Evolutionary conservation across 2,329 filamentous ascomycete species (phyloP).

Genomic region (Pestalotiopsis sp.): DNA sequence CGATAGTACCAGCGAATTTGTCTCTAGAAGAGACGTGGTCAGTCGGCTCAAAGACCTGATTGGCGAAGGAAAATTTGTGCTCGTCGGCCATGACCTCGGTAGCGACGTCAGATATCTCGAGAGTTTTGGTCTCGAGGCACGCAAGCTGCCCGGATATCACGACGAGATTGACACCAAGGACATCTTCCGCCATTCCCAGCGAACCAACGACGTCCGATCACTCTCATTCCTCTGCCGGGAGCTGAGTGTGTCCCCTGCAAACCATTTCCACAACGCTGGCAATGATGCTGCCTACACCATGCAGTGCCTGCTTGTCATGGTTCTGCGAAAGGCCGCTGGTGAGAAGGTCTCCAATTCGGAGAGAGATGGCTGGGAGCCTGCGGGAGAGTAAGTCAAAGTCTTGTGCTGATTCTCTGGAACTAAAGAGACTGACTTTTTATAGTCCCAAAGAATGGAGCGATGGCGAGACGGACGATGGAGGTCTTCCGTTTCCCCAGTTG

Average conservation of each 20-base stretch:
- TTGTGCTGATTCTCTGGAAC: neutral
- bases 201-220: conserved; percentile 53
- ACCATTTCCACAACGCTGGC: conserved; percentile 81
- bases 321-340: conserved; percentile 37
- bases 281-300: conserved; percentile 86
- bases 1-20: conserved; percentile 44
- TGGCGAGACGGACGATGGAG: conserved; percentile 32
- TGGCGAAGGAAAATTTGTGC: conserved; percentile 55
- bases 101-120: conserved; percentile 71
- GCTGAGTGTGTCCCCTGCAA: conserved; percentile 60
- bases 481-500: conserved; percentile 14
- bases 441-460: conserved; percentile 33
- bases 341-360: conserved; percentile 6
- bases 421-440: neutral
- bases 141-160: conserved; percentile 54
- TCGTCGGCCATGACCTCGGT: conserved; percentile 77
- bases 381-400: neutral
- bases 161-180: conserved; percentile 74
- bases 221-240: conserved; percentile 65
- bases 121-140: conserved; percentile 64
- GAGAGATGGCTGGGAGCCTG: neutral
- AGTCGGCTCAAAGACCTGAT: conserved; percentile 40
- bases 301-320: conserved; percentile 70
- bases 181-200: conserved; percentile 68
- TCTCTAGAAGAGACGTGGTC: conserved; percentile 35